Base-by-base conservation (phyloP, 495 filamentous ascomycete species). In the Monascus purpureus region DNA sequence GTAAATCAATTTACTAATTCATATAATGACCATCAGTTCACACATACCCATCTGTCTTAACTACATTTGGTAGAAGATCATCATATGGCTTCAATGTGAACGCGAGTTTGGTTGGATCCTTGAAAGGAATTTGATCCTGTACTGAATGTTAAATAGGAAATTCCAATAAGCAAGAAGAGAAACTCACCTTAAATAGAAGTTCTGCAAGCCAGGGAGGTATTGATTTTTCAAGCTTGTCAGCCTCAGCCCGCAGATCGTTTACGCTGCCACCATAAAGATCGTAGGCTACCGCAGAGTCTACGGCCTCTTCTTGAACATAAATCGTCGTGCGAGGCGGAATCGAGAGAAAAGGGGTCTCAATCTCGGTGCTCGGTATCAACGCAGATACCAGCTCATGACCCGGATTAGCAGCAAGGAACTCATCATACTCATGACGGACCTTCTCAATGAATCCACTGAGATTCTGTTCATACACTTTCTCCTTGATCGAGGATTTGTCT, bases 191-290 rank as follows among this genome's bases (percentile, higher is more conserved):
- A 22, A 97, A 59, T 13, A 97, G 56, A n/a, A 93, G 66, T 38
- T 96, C 88, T 20, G 82, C 85, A 13, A 97, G 63, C 90, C 90
- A 97, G 50, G 77, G 75, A 4, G 90, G 90, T 17, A 79, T 85
- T 9, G 76, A 63, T 40, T 77, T 76, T 58, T 96, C 88, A 17
- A 97, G 74, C 11, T 77, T 53, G 52, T 92, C 82, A 17, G 80
- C 77, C 39, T 93, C 83, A 29, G 70, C 57, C 6, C 80, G 82
- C 9, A 87, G 67, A 2, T 70, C 72, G 25, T 67, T 82, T 8
- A 95, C 80, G 4, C 75, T 92, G 1, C 90, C 92, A 46, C 86
- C 66, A 49, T 93, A 96, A 4, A 96, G 60, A 60, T 96, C 90
- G 16, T 81, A 80, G 29, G 86, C 87, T 28, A 90, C 90, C 17